Conservation (phyloP, 2,329 filamentous ascomycete species). For the Catunica adiposa region DNA sequence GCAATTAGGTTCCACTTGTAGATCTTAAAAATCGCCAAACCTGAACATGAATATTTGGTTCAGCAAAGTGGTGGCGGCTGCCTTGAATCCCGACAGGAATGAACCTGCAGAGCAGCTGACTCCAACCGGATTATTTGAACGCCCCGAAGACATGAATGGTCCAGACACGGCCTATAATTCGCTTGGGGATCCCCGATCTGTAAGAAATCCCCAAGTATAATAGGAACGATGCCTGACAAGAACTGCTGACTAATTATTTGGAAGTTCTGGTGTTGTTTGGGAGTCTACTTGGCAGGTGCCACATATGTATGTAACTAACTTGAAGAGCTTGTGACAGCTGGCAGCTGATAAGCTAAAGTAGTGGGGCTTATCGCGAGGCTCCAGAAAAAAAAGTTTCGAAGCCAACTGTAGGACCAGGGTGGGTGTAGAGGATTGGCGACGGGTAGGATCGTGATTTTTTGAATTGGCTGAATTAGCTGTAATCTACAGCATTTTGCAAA, state of each 20-base stretch:
- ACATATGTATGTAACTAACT: too few relatives aligned
- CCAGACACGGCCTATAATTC: too few relatives aligned
- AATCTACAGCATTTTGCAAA: too few relatives aligned
- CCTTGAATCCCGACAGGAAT: background rate
- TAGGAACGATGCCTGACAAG: background rate
- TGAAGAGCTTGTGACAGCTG: background rate
- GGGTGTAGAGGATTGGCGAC: background rate
- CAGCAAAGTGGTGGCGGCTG: background rate
- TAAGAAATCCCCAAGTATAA: background rate
- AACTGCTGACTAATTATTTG: too few relatives aligned
- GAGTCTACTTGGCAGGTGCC: too few relatives aligned
- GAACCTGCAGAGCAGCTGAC: background rate
- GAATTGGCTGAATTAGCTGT: background rate
- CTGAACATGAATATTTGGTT: too few relatives aligned
- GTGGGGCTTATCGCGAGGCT: conserved; percentile 13
- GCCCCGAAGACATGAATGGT: background rate
- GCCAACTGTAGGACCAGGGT: background rate
- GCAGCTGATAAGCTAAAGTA: conserved; percentile 2
- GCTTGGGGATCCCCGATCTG: background rate
- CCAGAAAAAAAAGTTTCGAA: conserved; percentile 13
- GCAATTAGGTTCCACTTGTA: too few relatives aligned
- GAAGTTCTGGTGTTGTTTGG: too few relatives aligned
- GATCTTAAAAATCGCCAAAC: too few relatives aligned
- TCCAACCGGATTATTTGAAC: background rate
- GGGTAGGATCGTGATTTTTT: background rate